Conservation (phyloP, 1,284 basidiomycete genomes). For the Cryptococcus sp. region DNA sequence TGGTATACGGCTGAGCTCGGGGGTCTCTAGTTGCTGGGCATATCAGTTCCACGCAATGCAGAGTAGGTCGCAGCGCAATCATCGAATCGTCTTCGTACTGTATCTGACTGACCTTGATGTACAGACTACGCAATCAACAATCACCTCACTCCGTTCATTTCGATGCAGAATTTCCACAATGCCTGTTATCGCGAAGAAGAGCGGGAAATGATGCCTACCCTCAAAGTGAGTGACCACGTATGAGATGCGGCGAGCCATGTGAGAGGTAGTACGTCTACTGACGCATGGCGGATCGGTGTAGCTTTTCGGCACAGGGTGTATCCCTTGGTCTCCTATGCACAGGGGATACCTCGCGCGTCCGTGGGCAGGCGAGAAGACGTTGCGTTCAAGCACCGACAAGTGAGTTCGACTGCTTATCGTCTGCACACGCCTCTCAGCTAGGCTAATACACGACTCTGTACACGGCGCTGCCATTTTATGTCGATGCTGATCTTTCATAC, state of each 20-base stretch:
- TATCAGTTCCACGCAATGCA: conserved; percentile 54
- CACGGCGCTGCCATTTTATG: no score
- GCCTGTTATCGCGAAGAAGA: conserved; percentile 64
- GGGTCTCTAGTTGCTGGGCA: conserved; percentile 40
- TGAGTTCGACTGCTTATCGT: neutral
- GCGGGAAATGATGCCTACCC: conserved; percentile 62
- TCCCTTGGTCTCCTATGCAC: conserved; percentile 29
- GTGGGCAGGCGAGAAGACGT: conserved; percentile 24
- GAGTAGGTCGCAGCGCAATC: conserved; percentile 27
- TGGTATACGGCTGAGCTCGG: neutral
- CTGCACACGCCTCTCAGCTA: no score
- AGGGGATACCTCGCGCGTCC: conserved; percentile 32
- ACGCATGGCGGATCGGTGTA: conserved; percentile 38
- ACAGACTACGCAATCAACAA: conserved; percentile 51
- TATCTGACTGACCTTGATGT: neutral
- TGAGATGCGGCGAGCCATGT: neutral
- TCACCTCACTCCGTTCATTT: conserved; percentile 64
- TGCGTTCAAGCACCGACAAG: conserved; percentile 26
- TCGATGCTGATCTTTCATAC: no score
- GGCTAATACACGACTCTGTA: no score
- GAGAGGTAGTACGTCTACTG: neutral
- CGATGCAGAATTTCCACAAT: conserved; percentile 62
- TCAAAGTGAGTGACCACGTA: conserved; percentile 19
- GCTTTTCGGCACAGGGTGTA: conserved; percentile 42
- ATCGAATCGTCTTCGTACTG: neutral